Evolutionary conservation across 805 yeast species (phyloP).

Genomic region (Candida silvicultrix): DNA sequence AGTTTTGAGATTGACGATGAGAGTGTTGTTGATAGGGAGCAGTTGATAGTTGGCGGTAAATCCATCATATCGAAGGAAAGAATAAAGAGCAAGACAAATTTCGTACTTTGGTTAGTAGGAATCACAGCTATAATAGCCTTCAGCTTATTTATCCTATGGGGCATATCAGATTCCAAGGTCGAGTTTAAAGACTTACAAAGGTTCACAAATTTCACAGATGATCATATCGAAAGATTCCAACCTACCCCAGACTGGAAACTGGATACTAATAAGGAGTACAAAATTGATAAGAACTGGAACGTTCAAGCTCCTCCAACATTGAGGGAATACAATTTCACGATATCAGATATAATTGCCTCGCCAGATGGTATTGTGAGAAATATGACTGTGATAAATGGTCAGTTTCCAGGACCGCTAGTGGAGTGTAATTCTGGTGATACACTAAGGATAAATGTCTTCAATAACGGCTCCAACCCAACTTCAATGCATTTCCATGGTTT

Average conservation of each 20-base stretch:
- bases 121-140: neutral
- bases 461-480: slow-evolving; percentile 32
- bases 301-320: slow-evolving; percentile 11
- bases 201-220: neutral
- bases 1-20: neutral
- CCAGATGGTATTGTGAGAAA: slow-evolving; percentile 27
- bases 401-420: slow-evolving; percentile 46
- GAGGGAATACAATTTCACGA: slow-evolving; percentile 19
- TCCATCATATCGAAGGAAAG: no score
- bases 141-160: neutral
- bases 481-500: slow-evolving; percentile 51
- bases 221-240: neutral
- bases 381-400: slow-evolving; percentile 28
- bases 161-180: neutral
- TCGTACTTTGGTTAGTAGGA: neutral
- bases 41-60: neutral
- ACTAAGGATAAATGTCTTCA: slow-evolving; percentile 34
- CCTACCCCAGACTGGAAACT: slow-evolving; percentile 17
- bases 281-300: slow-evolving; percentile 17
- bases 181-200: neutral
- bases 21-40: neutral
- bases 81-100: no score
- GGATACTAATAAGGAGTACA: slow-evolving; percentile 20
- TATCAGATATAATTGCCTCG: slow-evolving; percentile 17
- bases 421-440: slow-evolving; percentile 40